A percentile compares a stretch with the other conserved stretches of the same genome.
These are phyloP conservation scores for Fusarium temperatum DNA, from an alignment of 2,329 filamentous ascomycete genomes.

Conservation along the genomic window DNA sequence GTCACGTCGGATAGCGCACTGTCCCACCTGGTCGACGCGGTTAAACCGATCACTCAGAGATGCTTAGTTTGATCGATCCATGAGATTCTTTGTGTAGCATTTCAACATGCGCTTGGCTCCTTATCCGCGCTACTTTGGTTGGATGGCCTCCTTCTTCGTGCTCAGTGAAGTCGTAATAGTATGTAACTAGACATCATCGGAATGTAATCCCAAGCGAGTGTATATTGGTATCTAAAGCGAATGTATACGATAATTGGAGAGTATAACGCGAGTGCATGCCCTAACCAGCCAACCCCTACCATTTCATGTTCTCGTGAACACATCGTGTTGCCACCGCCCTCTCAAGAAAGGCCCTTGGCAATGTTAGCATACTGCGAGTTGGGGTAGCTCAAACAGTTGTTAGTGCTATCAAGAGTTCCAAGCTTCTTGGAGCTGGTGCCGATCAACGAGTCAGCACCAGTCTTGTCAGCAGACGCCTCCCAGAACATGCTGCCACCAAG, in stretches of 20 bases:
- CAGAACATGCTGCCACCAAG: conserved; percentile 87
- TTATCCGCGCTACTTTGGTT: not conserved
- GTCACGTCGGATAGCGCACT: not conserved
- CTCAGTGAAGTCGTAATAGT: no score
- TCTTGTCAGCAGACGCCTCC: conserved; percentile 77
- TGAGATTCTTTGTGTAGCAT: not conserved
- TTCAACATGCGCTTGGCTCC: not conserved
- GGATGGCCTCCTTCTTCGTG: no score
- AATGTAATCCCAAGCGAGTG: not conserved
- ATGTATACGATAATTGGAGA: not conserved
- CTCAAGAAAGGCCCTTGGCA: conserved; percentile 17
- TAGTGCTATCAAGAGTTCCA: conserved; percentile 52
- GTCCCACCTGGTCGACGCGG: not conserved
- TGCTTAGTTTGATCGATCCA: not conserved
- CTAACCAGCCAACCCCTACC: not conserved
- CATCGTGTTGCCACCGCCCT: not conserved
- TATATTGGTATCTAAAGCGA: not conserved
- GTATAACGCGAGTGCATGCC: no score
- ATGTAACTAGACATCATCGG: not conserved
- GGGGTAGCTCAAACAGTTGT: conserved; percentile 62
- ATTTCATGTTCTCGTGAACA: not conserved
- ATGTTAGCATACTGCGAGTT: conserved; percentile 64
- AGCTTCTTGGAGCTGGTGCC: conserved; percentile 54
- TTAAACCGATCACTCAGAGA: not conserved
- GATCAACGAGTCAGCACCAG: conserved; percentile 67